phyloP scores from a whole-genome alignment of 768 basidiomycete genomes.

The Kwoniella mangroviensis region DNA sequence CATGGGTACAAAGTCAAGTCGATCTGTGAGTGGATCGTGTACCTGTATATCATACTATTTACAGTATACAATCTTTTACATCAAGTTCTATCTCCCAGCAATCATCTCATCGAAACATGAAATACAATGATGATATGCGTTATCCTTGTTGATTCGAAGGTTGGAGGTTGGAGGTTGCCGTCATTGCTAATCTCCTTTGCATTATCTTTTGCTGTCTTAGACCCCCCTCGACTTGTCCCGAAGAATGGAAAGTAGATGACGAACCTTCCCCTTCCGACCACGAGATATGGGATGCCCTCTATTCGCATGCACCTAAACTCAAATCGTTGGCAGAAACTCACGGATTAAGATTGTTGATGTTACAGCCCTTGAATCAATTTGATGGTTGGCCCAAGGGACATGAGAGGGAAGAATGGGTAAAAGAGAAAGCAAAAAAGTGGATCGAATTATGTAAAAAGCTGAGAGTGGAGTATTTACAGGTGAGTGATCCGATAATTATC shows the following conservation, averaged over 20 bases:
- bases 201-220: not conserved
- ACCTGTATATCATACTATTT: no score
- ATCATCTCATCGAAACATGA: no score
- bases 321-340: conserved; percentile 15
- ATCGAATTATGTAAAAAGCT: conserved; percentile 38
- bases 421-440: conserved; percentile 40
- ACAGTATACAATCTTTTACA: no score
- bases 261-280: conserved; percentile 32
- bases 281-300: conserved; percentile 20
- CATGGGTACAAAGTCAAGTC: conserved; percentile 18
- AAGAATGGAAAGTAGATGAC: conserved; percentile 22
- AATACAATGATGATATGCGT: no score
- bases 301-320: conserved; percentile 10
- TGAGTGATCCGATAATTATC: conserved; percentile 17
- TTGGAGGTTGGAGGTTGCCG: no score
- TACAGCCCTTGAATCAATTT: conserved; percentile 51
- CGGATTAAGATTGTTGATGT: conserved; percentile 30
- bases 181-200: no score
- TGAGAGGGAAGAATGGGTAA: conserved; percentile 28
- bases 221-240: conserved; percentile 21
- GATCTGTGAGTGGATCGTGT: conserved; percentile 19
- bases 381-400: conserved; percentile 44
- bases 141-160: no score
- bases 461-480: conserved; percentile 38
- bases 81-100: no score